Percentiles rank a stretch among this genome's conserved stretches.
These are phyloP conservation scores for Yarrowia bubula DNA, from an alignment of 805 yeast species.

Conservation along the genomic window DNA sequence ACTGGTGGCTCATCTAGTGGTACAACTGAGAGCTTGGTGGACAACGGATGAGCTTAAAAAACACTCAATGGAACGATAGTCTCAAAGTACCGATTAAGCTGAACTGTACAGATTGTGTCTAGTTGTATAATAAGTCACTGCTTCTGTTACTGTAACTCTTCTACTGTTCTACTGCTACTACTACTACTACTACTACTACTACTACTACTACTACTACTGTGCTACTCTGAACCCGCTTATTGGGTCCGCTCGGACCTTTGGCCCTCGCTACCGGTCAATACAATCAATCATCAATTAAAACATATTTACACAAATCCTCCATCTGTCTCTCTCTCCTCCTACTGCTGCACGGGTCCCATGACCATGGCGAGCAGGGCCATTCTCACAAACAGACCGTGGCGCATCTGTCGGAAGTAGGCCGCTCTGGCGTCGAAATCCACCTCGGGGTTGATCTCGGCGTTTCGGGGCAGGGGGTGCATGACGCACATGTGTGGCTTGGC, in stretches of 20 bases:
- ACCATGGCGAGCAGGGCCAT: slow-evolving; percentile 99
- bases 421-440: slow-evolving; percentile 99
- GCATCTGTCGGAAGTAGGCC: slow-evolving; percentile 99
- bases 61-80: too few species aligned
- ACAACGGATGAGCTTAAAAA: too few species aligned
- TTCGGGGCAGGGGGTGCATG: slow-evolving; percentile 98
- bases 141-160: neutral
- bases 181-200: neutral
- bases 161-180: neutral
- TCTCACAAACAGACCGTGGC: slow-evolving; percentile 95
- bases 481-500: slow-evolving; percentile 99
- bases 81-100: too few species aligned
- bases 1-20: too few species aligned
- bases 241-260: too few species aligned
- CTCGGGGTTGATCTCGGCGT: slow-evolving; percentile 93
- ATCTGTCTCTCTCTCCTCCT: neutral
- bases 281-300: slow-evolving; percentile 9
- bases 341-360: slow-evolving; percentile 74
- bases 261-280: too few species aligned
- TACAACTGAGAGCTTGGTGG: too few species aligned
- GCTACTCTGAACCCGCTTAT: neutral
- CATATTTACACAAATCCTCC: slow-evolving; percentile 13
- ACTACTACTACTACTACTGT: neutral
- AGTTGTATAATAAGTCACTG: too few species aligned
- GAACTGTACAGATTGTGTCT: too few species aligned